Evolutionary conservation across 768 basidiomycete genomes (phyloP).

Genomic region (Rhodotorula babjevae): DNA sequence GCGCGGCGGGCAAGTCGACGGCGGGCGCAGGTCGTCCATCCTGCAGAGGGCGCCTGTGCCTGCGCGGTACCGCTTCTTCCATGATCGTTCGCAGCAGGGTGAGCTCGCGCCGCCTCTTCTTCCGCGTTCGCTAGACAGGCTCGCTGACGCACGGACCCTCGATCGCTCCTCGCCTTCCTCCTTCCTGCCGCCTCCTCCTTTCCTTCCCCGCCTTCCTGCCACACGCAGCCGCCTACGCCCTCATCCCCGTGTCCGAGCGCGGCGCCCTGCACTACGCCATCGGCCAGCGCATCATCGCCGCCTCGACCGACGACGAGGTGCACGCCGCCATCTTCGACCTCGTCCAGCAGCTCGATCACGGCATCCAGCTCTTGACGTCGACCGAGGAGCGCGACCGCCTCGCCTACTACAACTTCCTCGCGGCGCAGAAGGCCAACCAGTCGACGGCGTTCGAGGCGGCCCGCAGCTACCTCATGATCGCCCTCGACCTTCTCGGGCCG

Average conservation of each 20-base stretch:
- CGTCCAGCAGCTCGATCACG: constrained; percentile 35
- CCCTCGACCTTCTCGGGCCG: constrained; percentile 26
- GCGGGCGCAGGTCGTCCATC: not conserved
- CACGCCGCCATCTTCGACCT: constrained; percentile 34
- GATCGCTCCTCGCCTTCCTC: too few relatives aligned
- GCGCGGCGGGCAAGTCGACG: not conserved
- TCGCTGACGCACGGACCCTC: not conserved
- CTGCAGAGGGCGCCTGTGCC: constrained; percentile 7
- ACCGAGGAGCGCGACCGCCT: constrained; percentile 22
- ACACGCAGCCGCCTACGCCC: constrained; percentile 24
- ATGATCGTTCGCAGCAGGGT: constrained; percentile 38
- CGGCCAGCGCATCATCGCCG: constrained; percentile 22
- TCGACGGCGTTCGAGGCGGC: constrained; percentile 35
- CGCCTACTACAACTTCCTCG: constrained; percentile 27
- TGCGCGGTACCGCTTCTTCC: constrained; percentile 29
- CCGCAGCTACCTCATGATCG: constrained; percentile 17
- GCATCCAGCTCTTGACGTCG: constrained; percentile 21
- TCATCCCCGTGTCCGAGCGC: constrained; percentile 8
- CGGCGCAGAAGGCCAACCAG: constrained; percentile 15
- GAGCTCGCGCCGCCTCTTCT: not conserved
- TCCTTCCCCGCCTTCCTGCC: too few relatives aligned
- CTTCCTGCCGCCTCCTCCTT: too few relatives aligned
- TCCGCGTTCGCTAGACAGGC: too few relatives aligned
- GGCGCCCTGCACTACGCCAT: constrained; percentile 20
- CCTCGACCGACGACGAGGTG: not conserved